phyloP scores from a whole-genome alignment of 768 basidiomycete genomes.

The Leccinum fibrillosum region DNA sequence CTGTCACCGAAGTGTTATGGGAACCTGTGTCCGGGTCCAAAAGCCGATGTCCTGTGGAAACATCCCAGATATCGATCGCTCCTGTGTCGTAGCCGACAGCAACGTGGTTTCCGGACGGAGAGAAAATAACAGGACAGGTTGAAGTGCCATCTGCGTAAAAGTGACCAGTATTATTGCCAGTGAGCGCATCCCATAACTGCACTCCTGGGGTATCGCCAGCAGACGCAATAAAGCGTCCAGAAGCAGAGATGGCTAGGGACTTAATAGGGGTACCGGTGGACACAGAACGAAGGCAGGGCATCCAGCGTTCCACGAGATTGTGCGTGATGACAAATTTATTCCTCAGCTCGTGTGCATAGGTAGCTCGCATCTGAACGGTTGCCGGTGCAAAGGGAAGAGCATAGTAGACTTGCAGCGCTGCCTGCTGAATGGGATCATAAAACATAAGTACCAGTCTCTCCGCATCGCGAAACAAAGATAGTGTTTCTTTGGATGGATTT shows the following conservation, averaged over 20 bases:
- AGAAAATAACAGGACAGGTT: slow-evolving; percentile 17
- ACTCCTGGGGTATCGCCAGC: slow-evolving; percentile 35
- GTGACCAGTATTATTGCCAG: slow-evolving; percentile 14
- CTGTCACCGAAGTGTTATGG: slow-evolving; percentile 3
- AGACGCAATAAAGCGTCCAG: slow-evolving; percentile 17
- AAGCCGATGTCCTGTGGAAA: slow-evolving; percentile 13
- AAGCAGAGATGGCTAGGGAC: slow-evolving; percentile 17
- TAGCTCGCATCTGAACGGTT: slow-evolving; percentile 6
- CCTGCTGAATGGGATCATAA: slow-evolving; percentile 18
- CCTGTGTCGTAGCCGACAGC: slow-evolving; percentile 15
- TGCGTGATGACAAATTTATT: slow-evolving; percentile 9
- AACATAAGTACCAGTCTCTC: slow-evolving; percentile 18
- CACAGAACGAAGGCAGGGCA: slow-evolving; percentile 11
- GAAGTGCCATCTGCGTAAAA: slow-evolving; percentile 3
- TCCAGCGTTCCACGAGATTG: slow-evolving; percentile 15
- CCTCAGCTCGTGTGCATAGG: slow-evolving; percentile 8
- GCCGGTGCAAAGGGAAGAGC: slow-evolving; percentile 11
- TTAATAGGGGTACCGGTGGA: slow-evolving; percentile 3
- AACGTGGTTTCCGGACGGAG: slow-evolving; percentile 12
- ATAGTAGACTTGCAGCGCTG: slow-evolving; percentile 17
- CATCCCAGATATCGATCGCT: slow-evolving; percentile 16
- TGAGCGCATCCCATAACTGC: slow-evolving; percentile 20
- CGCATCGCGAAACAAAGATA: slow-evolving; percentile 13
- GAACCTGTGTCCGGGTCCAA: not conserved
- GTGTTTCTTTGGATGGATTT: slow-evolving; percentile 4